These are phyloP conservation scores for Penicillium psychrosexuale DNA, from an alignment of 2,329 filamentous ascomycete genomes.

Conservation along the genomic window DNA sequence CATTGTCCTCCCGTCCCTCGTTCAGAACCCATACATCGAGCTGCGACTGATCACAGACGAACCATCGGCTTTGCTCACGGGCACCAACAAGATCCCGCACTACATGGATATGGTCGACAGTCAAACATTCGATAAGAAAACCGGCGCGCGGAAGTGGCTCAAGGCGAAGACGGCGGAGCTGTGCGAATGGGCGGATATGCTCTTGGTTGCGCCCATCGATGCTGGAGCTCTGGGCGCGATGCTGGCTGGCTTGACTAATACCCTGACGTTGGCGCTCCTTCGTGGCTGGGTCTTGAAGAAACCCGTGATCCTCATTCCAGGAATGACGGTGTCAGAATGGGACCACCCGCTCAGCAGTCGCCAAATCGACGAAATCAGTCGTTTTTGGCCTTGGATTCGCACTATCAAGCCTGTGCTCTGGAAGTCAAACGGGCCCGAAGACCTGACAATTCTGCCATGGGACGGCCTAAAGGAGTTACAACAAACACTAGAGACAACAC, in stretches of 20 bases:
- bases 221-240: constrained; percentile 83
- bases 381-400: constrained; percentile 83
- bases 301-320: constrained; percentile 77
- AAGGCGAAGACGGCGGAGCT: constrained; percentile 55
- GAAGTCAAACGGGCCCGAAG: constrained; percentile 64
- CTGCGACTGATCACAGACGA: constrained; percentile 44
- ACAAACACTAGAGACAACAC: constrained; percentile 30
- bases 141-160: constrained; percentile 39
- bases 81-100: constrained; percentile 38
- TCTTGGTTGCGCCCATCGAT: constrained; percentile 80
- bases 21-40: constrained; percentile 40
- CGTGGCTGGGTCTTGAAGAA: constrained; percentile 86
- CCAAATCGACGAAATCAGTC: constrained; percentile 76
- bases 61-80: constrained; percentile 35
- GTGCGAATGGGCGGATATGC: constrained; percentile 82
- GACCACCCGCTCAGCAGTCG: constrained; percentile 84
- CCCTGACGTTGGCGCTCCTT: constrained; percentile 73
- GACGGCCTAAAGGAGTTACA: constrained; percentile 42
- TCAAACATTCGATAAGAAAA: constrained; percentile 39
- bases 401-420: constrained; percentile 79
- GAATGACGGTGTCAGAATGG: constrained; percentile 88
- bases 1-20: constrained; percentile 37
- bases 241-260: constrained; percentile 79
- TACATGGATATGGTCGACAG: constrained; percentile 43
- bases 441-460: constrained; percentile 51